Evolutionary conservation across 495 filamentous ascomycete genomes (phyloP).

Genomic region (Aspergillus coremiiformis): DNA sequence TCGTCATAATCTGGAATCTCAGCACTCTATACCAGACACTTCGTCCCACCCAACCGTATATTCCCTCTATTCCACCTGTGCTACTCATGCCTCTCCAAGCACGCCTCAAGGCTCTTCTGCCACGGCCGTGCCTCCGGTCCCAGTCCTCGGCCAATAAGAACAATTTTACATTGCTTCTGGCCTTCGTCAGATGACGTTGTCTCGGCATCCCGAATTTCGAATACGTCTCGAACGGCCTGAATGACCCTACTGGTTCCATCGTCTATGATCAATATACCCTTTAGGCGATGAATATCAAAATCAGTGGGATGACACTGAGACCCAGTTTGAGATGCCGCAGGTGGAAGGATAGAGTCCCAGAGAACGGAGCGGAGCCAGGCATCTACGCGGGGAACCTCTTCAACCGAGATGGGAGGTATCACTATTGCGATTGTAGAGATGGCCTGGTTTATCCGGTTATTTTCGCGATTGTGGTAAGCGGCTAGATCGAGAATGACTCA

Average conservation of each 20-base stretch:
- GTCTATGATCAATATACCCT: conserved; percentile 60
- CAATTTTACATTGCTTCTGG: conserved; percentile 57
- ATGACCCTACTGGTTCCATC: conserved; percentile 65
- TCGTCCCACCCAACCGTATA: neutral
- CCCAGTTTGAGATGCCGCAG: neutral
- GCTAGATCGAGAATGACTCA: conserved; percentile 26
- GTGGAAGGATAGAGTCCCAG: conserved; percentile 69
- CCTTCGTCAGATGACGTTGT: conserved; percentile 23
- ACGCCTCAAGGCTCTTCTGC: conserved; percentile 30
- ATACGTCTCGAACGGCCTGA: conserved; percentile 88
- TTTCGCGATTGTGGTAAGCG: neutral
- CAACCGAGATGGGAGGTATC: conserved; percentile 46
- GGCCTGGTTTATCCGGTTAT: conserved; percentile 42
- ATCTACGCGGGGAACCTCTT: conserved; percentile 57
- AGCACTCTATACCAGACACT: neutral
- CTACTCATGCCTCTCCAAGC: conserved; percentile 12
- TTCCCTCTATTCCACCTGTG: neutral
- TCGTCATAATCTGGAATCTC: neutral
- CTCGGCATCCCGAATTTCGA: conserved; percentile 71
- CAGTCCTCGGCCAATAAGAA: conserved; percentile 69
- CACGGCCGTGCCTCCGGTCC: conserved; percentile 24
- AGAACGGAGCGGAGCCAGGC: conserved; percentile 75
- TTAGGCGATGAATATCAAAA: conserved; percentile 79
- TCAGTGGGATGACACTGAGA: conserved; percentile 13
- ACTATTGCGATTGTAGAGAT: conserved; percentile 78